These are phyloP conservation scores for Samsoniella hepiali DNA, from an alignment of 2,329 filamentous ascomycete species.

Conservation along the genomic window DNA sequence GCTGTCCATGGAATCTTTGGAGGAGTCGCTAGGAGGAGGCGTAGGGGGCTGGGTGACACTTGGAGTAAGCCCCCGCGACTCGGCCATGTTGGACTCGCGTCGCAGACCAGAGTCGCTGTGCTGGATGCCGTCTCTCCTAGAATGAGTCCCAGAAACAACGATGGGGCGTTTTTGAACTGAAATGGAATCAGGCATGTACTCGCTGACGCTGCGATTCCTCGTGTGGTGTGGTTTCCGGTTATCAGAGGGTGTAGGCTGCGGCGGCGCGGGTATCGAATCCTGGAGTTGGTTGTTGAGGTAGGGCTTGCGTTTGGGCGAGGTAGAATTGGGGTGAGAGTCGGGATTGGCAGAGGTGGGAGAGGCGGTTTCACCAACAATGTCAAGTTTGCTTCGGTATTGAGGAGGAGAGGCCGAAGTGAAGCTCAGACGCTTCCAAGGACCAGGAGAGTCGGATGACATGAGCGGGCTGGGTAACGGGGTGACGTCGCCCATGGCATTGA, in stretches of 20 bases:
- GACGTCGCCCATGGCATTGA: conserved; percentile 72
- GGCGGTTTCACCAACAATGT: conserved; percentile 27
- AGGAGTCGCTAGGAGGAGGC: conserved; percentile 76
- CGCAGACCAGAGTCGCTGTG: conserved; percentile 52
- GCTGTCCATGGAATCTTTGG: conserved; percentile 41
- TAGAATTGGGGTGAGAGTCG: conserved; percentile 23
- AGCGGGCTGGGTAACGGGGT: conserved; percentile 78
- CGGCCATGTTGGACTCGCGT: conserved; percentile 77
- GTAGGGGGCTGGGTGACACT: conserved; percentile 65
- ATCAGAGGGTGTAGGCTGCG: conserved; percentile 1
- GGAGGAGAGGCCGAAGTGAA: conserved; percentile 44
- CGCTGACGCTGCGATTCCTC: conserved; percentile 81
- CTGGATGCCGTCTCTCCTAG: conserved; percentile 37
- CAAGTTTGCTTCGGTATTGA: conserved; percentile 25
- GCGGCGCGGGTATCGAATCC: not conserved
- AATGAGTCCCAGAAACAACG: conserved; percentile 65
- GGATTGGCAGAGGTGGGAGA: conserved; percentile 40
- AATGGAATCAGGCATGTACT: conserved; percentile 74
- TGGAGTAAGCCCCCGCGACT: conserved; percentile 68
- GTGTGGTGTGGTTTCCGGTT: conserved; percentile 41
- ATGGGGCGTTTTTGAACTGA: conserved; percentile 68
- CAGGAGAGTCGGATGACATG: conserved; percentile 60
- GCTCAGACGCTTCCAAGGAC: conserved; percentile 59
- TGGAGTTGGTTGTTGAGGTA: conserved; percentile 39
- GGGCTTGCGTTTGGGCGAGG: conserved; percentile 53